Percentiles rank a stretch among this genome's conserved stretches.
Conservation (phyloP, 2,329 filamentous ascomycete genomes). For the Pseudocercospora musae region DNA sequence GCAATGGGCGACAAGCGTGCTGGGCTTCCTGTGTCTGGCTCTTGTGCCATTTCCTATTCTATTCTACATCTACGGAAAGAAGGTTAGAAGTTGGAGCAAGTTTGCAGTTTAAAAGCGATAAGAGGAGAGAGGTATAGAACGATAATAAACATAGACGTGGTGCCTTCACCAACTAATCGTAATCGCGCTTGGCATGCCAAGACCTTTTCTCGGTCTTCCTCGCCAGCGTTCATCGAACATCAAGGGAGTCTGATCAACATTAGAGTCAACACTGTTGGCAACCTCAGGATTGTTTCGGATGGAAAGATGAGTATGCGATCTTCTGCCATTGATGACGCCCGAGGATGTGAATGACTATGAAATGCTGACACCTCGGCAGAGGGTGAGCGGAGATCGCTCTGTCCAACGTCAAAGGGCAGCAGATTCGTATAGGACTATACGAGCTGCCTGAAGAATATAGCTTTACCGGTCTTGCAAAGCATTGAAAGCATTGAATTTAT, state of each 20-base stretch:
- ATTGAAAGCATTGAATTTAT: neutral
- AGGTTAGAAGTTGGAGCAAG: constrained; percentile 23
- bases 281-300: neutral
- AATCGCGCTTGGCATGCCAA: neutral
- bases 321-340: neutral
- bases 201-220: neutral
- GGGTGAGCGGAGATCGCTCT: neutral
- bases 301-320: neutral
- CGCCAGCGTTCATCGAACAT: neutral
- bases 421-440: neutral
- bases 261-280: neutral
- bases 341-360: neutral
- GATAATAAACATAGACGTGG: too few species aligned
- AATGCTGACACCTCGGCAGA: neutral
- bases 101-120: constrained; percentile 4
- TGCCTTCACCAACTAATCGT: too few species aligned
- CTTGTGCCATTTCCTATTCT: constrained; percentile 31
- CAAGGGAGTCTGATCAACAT: neutral
- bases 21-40: constrained; percentile 35
- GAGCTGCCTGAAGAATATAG: neutral
- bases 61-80: constrained; percentile 26
- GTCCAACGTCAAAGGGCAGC: neutral
- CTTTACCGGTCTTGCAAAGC: neutral
- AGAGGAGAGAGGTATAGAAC: neutral
- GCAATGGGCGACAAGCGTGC: constrained; percentile 33